Evolutionary conservation across 2,329 filamentous ascomycete genomes (phyloP).

Genomic region (Reticulascus tulasneorum): DNA sequence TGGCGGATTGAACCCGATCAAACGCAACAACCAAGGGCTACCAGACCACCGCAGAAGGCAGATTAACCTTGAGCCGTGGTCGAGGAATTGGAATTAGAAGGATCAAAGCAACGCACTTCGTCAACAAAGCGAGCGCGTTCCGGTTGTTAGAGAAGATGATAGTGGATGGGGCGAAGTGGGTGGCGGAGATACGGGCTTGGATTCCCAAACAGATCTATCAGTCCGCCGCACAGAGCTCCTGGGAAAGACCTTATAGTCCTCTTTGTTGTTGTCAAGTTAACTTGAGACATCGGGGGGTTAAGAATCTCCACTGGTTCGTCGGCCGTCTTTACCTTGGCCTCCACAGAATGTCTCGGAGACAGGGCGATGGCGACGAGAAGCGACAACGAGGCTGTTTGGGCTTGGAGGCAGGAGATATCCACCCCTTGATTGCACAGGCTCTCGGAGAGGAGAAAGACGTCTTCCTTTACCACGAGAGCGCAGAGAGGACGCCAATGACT

Average conservation of each 20-base stretch:
- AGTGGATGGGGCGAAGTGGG: constrained; percentile 6
- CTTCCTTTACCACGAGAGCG: no score
- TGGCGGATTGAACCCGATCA: constrained; percentile 1
- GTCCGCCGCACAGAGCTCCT: constrained; percentile 12
- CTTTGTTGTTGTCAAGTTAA: constrained; percentile 25
- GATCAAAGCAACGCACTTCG: neutral
- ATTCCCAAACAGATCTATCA: constrained; percentile 19
- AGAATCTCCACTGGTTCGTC: constrained; percentile 20
- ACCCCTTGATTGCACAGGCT: no score
- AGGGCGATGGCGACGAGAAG: constrained; percentile 3
- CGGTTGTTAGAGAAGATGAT: constrained; percentile 7
- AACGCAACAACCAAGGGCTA: constrained; percentile 5
- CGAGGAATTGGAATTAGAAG: constrained; percentile 6
- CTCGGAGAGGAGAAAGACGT: no score
- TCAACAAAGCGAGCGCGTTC: constrained; percentile 8
- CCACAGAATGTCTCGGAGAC: constrained; percentile 13
- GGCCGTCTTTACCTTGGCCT: constrained; percentile 13
- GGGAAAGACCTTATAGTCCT: constrained; percentile 21
- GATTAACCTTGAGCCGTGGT: constrained; percentile 3
- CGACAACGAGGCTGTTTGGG: constrained; percentile 2
- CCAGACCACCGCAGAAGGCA: no score
- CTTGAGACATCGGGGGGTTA: constrained; percentile 27
- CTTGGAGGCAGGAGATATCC: constrained; percentile 11
- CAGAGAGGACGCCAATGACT: constrained; percentile 8
- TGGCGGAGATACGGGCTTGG: constrained; percentile 14